phyloP scores from a whole-genome alignment of 176 grass and related monocot genomes.

The Carex cristatella region DNA sequence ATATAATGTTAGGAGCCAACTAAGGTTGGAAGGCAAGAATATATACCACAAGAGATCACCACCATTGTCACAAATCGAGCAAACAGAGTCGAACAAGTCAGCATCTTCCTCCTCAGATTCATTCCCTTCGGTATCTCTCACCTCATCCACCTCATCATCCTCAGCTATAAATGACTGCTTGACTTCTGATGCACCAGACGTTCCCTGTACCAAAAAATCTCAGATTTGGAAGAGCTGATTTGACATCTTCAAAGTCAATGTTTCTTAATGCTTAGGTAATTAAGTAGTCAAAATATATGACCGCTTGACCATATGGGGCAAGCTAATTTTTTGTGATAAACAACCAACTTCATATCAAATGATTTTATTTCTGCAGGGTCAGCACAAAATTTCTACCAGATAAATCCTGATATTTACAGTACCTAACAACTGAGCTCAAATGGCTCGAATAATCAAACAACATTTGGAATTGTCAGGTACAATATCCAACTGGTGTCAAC shows the following conservation, averaged over 20 bases:
- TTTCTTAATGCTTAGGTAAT: background rate
- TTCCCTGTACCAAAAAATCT: conserved; percentile 29
- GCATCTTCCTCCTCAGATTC: conserved; percentile 75
- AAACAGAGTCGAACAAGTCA: conserved; percentile 44
- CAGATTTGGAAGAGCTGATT: background rate
- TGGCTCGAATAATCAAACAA: background rate
- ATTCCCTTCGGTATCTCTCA: conserved; percentile 22
- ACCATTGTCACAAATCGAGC: conserved; percentile 64
- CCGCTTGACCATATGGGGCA: background rate
- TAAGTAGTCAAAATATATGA: background rate
- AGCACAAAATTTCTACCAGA: background rate
- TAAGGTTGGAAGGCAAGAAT: conserved; percentile 5
- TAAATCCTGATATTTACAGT: background rate
- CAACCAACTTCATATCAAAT: background rate
- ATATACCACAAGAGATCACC: conserved; percentile 52
- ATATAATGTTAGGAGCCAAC: background rate
- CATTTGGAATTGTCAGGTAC: background rate
- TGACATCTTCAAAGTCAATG: background rate
- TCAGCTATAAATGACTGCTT: conserved; percentile 45
- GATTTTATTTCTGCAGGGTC: background rate
- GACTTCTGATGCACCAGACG: background rate
- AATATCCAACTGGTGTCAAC: background rate
- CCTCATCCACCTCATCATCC: conserved; percentile 44
- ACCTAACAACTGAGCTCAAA: background rate
- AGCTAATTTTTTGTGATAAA: background rate